Base-by-base conservation (phyloP, 108 stramenopile genomes). In the Heterococcus sp. region DNA sequence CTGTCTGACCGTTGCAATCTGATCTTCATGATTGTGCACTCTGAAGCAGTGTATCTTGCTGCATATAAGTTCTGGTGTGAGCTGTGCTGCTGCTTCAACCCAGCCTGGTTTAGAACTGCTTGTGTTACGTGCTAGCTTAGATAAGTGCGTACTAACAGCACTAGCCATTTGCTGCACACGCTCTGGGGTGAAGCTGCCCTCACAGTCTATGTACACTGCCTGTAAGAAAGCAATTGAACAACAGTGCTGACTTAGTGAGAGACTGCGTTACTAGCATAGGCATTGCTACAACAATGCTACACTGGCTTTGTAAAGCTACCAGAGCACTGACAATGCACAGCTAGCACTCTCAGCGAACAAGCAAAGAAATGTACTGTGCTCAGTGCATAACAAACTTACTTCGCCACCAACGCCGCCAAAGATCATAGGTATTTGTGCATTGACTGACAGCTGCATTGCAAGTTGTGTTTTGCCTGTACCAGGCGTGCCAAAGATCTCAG, bases 401-500 rank as follows among this genome's bases (percentile, higher is more conserved):
- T 91, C 87, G 2, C 95, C 96, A 32, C 85, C 90, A 1, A 94
- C 92, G 27, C 97, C 97, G 3, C 95, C 94, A 70, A 93, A 91
- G 33, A 72, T 66, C 28, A 38, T 74, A 5, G 96, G 94, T 2
- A 98, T 87, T 40, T 89, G 85, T 0, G 92, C 86, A 86, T 94
- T 88, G 30, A 96, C 94, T 46, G 92, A 91, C 74, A 98, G 80
- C 78, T 98, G 97, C 90, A 94, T 94, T 38, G 89, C 92, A 40
- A 95, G 70, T 86, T 98, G 96, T 29, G 96, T 98, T 85, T 98
- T 98, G 3, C 97, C 97, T 31, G 87, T 82, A 5, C 96, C 95
- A 0, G 97, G 97, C 2, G 92, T 67, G 21, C 96, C 95, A 3
- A 70, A 29, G 21, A 71, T 71, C 78, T 79, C 71, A 5, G 78